Base-by-base conservation (phyloP, 805 yeast species). In the Zygosaccharomyces kombuchaensis region DNA sequence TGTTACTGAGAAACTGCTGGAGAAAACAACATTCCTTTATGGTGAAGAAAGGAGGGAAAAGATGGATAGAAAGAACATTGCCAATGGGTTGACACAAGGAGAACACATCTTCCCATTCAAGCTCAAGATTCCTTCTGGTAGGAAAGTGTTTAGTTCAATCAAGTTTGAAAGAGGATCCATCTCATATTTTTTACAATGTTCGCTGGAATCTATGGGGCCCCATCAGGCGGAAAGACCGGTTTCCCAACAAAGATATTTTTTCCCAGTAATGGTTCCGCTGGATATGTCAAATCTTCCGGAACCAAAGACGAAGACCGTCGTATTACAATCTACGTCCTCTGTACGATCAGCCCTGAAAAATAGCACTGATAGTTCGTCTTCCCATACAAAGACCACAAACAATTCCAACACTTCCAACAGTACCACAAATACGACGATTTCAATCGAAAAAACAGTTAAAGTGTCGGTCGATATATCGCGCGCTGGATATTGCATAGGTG, bases 101-200 rank as follows among this genome's bases (percentile, higher is more conserved):
- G 91, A 86, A 59, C 96, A 89, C 65, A 68, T 87, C 29, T 89
- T 90, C 60, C 96, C 96, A 16, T 90, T 89, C 59, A 78, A 84
- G 39, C 85, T 89, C 35, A 82, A 79, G 54, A 72, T 89, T n/a
- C 96, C 96, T 1, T 75, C 44, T 9, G 52, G 74, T 54, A 80
- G 78, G 52, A 77, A 84, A 52, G 75, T 87, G 2, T 82, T 73
- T 63, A 84, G 93, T 17, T 80, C 88, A 41, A 76, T 89, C 21
- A 82, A 81, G 52, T 89, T 89, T 56, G 96, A 90, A 54, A 80
- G 81, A 56, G 96, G 97, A n/a, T 77, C 87, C 14, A 86, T 89
- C 12, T 63, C 76, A 3, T 89, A 89, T 62, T 65, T 68, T 26
- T 67, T 89, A 46, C 45, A 45, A 47, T 56, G 61, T 19, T 36